Evolutionary conservation across 116 monocot species (phyloP).

Genomic region (Thalassia testudinum): DNA sequence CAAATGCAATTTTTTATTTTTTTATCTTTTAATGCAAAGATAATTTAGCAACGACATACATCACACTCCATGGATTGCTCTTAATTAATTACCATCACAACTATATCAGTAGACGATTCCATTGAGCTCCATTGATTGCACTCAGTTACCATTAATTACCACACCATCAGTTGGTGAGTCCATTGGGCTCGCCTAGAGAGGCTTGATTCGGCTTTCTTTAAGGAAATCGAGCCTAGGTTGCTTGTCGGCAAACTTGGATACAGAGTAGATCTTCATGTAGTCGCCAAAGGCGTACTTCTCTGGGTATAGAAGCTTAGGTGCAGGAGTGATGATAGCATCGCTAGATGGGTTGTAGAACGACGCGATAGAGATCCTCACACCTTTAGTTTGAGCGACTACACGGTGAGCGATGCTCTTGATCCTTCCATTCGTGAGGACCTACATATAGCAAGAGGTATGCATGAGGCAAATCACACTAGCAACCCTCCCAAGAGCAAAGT

Average conservation of each 20-base stretch:
- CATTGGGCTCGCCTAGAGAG: conserved; percentile 1
- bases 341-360: conserved; percentile 70
- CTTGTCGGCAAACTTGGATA: conserved; percentile 56
- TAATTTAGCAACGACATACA: no score
- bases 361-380: conserved; percentile 50
- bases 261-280: conserved; percentile 57
- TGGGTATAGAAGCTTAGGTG: conserved; percentile 40
- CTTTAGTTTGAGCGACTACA: conserved; percentile 37
- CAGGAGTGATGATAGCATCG: conserved; percentile 51
- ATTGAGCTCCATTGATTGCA: no score
- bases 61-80: no score
- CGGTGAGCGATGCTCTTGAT: conserved; percentile 69
- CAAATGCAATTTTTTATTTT: no score
- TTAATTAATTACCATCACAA: no score
- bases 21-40: no score
- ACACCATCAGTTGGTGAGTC: not conserved
- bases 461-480: not conserved
- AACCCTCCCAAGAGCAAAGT: no score
- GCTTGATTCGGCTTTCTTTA: conserved; percentile 3
- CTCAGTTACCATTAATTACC: no score
- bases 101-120: no score
- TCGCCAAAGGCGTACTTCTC: conserved; percentile 49
- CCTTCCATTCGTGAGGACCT: conserved; percentile 60
- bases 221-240: conserved; percentile 28
- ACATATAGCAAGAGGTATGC: not conserved